Evolutionary conservation across 2,329 filamentous ascomycete species (phyloP), one percentile per base, ranked within the genome.

Genomic region (Alternaria infectoria): DNA sequence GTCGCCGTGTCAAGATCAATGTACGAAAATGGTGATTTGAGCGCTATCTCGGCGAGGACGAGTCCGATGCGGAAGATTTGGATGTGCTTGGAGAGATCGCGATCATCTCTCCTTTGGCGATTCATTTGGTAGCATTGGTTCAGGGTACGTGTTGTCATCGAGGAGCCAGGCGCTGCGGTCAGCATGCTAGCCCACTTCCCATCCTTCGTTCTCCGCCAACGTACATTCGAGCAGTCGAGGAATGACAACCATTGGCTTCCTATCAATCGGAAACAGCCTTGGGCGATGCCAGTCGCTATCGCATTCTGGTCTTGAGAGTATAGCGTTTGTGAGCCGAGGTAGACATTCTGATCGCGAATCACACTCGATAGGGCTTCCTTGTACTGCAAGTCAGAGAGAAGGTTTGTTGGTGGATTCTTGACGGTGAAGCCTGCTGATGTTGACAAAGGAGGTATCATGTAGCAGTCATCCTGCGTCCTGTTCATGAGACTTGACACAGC

Each of bases 21-120:
- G 50, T 69, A 69, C 1, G 63, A 61, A 19, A 74, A 61, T 5
- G 67, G 59, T 0, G 62, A 49, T 46, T 72, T 69, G 43, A 76
- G 66, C 10, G 69, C 69, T 5, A 75, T 52, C 52, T 74, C 72
- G 3, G 69, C 62, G 19, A 76, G 56, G 2, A 76, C 66, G 9
- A 76, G 68, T 6, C 74, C 73, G 26, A 74, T 67, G 44, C 73
- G 67, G 67, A 74, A 75, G 43, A 76, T 71, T 1, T 76, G 73
- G 2, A 66, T 57, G 25, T 73, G 71, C 25, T 68, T 71, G 4
- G 59, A 58, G 1, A 74, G 59, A 19, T 74, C 65, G 28, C 66
- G 63, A 3, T 23, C 40, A 12, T 64, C 62, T 26, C 65, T 44
- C 23, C 62, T 51, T 11, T 45, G 30, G 15, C 19, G 47, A 25